phyloP scores from a whole-genome alignment of 345 rosid genomes.

The Pugionium cornutum region DNA sequence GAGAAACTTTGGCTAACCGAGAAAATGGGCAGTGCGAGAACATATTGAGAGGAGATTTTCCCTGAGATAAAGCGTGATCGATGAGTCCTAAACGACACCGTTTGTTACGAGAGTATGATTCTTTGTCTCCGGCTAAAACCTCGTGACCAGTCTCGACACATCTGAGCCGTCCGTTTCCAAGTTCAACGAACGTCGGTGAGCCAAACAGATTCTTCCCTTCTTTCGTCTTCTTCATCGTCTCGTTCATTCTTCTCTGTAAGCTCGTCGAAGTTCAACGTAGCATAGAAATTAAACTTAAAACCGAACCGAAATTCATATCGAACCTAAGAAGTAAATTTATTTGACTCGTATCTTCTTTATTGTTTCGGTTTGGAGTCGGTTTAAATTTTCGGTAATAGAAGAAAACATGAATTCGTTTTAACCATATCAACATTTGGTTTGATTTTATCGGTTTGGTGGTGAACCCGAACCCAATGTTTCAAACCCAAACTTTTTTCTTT shows the following conservation, averaged over 20 bases:
- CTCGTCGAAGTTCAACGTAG: too few species aligned
- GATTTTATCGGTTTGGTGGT: too few species aligned
- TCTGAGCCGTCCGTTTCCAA: constrained; percentile 71
- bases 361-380: too few species aligned
- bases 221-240: constrained; percentile 28
- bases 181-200: constrained; percentile 55
- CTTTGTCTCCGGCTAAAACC: constrained; percentile 63
- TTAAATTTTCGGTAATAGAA: too few species aligned
- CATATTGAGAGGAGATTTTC: constrained; percentile 77
- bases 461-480: too few species aligned
- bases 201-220: constrained; percentile 67
- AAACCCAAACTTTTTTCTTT: too few species aligned
- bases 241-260: neutral
- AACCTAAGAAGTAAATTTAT: too few species aligned
- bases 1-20: constrained; percentile 51
- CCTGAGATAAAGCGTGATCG: constrained; percentile 64
- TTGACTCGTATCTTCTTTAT: too few species aligned
- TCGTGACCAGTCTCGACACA: constrained; percentile 92
- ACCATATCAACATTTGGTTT: too few species aligned
- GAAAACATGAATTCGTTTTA: too few species aligned
- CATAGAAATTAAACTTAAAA: too few species aligned
- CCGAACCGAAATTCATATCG: too few species aligned
- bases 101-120: constrained; percentile 63
- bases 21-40: constrained; percentile 68
- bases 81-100: constrained; percentile 88